phyloP scores from a whole-genome alignment of 129 eudicot species.

The sunflower (Helianthus annuus) region HanXRQr2.0-SUNRISE NC_035433.2:26909257-26909756 shows the following conservation, averaged over 20 bases:
- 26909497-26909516: constrained; percentile 26
- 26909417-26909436: constrained; percentile 65
- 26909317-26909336: no score
- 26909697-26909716: constrained; percentile 25
- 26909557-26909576: constrained; percentile 9
- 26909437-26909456: constrained; percentile 64
- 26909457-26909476: constrained; percentile 47
- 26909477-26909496: no score
- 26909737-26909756: constrained; percentile 2
- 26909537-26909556: background rate
- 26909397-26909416: no score
- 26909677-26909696: background rate
- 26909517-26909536: constrained; percentile 20
- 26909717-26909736: constrained; percentile 25
- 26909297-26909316: no score
- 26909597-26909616: constrained; percentile 7
- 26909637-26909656: constrained; percentile 37
- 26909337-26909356: no score
- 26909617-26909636: constrained; percentile 28
- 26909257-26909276: no score
- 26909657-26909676: constrained; percentile 48
- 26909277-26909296: no score
- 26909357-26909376: no score
- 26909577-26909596: constrained; percentile 1
- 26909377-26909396: no score